Conservation (phyloP, 2,329 filamentous ascomycete genomes). For the Cadophora sp. region DNA sequence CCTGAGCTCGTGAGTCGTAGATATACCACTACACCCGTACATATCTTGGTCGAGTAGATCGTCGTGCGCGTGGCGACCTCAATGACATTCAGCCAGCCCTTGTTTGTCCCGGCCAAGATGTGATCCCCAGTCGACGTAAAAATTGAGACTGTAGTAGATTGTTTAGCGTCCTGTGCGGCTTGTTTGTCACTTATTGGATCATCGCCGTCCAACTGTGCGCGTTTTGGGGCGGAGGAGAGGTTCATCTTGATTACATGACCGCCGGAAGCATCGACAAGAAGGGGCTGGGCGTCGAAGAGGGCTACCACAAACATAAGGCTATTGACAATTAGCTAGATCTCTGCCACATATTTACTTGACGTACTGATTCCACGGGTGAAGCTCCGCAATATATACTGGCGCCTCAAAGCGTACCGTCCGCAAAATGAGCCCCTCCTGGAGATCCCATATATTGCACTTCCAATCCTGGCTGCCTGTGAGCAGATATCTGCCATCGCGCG, state of each 20-base stretch:
- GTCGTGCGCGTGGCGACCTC: conserved; percentile 80
- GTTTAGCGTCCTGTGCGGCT: conserved; percentile 89
- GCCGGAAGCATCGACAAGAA: conserved; percentile 81
- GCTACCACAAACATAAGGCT: conserved; percentile 88
- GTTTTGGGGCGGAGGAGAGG: conserved; percentile 82
- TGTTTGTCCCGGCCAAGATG: conserved; percentile 91
- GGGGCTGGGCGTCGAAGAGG: conserved; percentile 90
- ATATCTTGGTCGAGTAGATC: conserved; percentile 89
- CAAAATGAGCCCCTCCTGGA: conserved; percentile 72
- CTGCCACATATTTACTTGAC: conserved; percentile 36
- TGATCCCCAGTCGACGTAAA: conserved; percentile 88
- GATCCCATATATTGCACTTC: conserved; percentile 96
- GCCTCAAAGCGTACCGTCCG: conserved; percentile 91
- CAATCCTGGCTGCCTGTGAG: conserved; percentile 94
- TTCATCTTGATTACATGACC: conserved; percentile 75
- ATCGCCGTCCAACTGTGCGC: conserved; percentile 73
- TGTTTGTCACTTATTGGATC: conserved; percentile 80
- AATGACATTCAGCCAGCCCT: conserved; percentile 96
- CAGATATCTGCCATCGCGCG: conserved; percentile 86
- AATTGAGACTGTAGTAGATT: conserved; percentile 90
- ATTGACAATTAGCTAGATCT: conserved; percentile 10
- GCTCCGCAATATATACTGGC: conserved; percentile 93
- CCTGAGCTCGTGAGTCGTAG: conserved; percentile 86
- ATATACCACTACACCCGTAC: conserved; percentile 85
- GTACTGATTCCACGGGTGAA: conserved; percentile 90